Base-by-base conservation (phyloP, 495 filamentous ascomycete genomes). In the Penicillium antarcticum region DNA sequence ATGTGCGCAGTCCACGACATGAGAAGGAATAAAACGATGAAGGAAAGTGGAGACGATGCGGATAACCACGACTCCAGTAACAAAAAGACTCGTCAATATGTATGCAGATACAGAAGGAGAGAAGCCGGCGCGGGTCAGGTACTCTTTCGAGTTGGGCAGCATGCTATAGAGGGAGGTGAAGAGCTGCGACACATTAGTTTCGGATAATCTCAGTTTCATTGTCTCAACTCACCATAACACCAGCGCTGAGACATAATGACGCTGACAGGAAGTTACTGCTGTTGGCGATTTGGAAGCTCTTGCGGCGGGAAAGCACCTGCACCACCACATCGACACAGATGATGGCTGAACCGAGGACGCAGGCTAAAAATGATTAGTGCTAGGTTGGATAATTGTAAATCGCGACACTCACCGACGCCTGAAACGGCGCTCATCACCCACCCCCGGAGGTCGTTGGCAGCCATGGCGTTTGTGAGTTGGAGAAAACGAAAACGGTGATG, bases 91-190 rank as follows among this genome's bases (percentile, higher is more conserved):
- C 57, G 92, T 90, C 45, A 94, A 74, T 2, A 79, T 70, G 62
- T 86, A 91, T 12, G 86, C 83, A 5, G 92, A 89, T 2, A 67
- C 59, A 45, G 83, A 76, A 0, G 87, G 74, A 4, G 83, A 78
- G 66, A 86, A 80, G 8, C 83, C 84, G 48, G 81, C 86, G 37
- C 82, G 76, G 16, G 75, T 70, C 9, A 98, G 79, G 65, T 92
- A 95, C 17, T 78, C 74, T 57, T 84, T 87, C 4, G 94, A 81
- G 12, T 86, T 87, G 12, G 94, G 94, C 14, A 98, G 82, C 87
- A 98, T 97, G 67, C 87, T 92, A 62, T 94, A 95, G 23, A 98
- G 70, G 2, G 95, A 87, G 46, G 91, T 96, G 62, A 96, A 98
- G 14, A 97, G 77, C 92, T 97, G 62, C 53, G 5, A 11, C 14